A percentile compares a stretch with the other conserved stretches of the same genome.
Evolutionary conservation across 2,329 filamentous ascomycete species (phyloP).

Genomic region (Arthrinium puccinioides): DNA sequence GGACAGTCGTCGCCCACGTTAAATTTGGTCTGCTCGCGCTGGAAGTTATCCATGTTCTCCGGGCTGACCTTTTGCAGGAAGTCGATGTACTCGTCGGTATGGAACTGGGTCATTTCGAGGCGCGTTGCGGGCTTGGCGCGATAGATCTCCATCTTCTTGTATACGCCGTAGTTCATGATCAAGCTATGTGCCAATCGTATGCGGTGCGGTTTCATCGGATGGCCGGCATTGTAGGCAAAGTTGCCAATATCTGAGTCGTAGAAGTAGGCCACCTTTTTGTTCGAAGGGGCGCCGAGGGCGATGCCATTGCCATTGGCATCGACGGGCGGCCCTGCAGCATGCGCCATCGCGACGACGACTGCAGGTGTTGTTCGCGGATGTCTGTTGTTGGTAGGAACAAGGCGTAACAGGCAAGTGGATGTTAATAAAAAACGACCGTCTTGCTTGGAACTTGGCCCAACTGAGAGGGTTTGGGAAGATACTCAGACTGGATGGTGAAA

Average conservation of each 20-base stretch:
- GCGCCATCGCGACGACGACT: constrained; percentile 38
- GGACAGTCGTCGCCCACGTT: constrained; percentile 96
- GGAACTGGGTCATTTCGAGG: constrained; percentile 89
- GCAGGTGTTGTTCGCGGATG: too few species aligned
- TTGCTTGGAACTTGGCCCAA: too few species aligned
- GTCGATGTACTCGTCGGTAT: constrained; percentile 91
- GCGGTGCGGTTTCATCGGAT: constrained; percentile 98
- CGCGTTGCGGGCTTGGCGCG: constrained; percentile 79
- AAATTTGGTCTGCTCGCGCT: constrained; percentile 86
- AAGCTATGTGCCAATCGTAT: constrained; percentile 92
- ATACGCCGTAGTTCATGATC: constrained; percentile 91
- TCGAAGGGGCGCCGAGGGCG: constrained; percentile 34
- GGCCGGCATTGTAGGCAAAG: constrained; percentile 92
- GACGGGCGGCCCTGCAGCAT: constrained; percentile 41
- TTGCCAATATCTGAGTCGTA: constrained; percentile 98
- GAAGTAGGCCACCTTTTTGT: constrained; percentile 94
- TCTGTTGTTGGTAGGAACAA: too few species aligned
- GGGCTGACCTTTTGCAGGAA: constrained; percentile 93
- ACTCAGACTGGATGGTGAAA: too few species aligned
- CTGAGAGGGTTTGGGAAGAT: too few species aligned
- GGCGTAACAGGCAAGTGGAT: too few species aligned
- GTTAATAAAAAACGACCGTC: too few species aligned
- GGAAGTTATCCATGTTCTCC: constrained; percentile 94
- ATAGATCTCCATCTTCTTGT: constrained; percentile 95
- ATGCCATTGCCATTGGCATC: constrained; percentile 43